Conservation (phyloP, 2,329 filamentous ascomycete genomes). For the Alternaria consortialis region DNA sequence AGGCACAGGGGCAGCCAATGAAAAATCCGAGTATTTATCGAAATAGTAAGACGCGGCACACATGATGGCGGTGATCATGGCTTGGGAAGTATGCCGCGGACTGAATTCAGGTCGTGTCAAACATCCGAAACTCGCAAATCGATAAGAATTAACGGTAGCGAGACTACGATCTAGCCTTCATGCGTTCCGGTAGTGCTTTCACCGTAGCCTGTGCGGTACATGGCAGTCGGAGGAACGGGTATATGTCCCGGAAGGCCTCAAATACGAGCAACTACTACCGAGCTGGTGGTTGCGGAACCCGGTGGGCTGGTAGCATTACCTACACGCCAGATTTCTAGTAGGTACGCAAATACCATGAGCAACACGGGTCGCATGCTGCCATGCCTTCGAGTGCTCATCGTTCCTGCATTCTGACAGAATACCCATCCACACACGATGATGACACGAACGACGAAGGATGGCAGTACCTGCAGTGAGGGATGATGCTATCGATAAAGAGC, state of each 20-base stretch:
- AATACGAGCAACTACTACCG: slow-evolving; percentile 18
- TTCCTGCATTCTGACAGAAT: slow-evolving; percentile 13
- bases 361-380: not conserved
- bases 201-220: slow-evolving; percentile 17
- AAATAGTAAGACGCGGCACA: not conserved
- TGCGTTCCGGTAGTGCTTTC: slow-evolving; percentile 23
- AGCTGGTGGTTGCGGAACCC: slow-evolving; percentile 15
- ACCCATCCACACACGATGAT: not conserved
- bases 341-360: not conserved
- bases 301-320: slow-evolving; percentile 1
- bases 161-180: slow-evolving; percentile 16
- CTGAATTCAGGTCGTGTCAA: not conserved
- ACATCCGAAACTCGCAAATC: not conserved
- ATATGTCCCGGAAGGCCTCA: slow-evolving; percentile 16
- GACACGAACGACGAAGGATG: slow-evolving; percentile 5
- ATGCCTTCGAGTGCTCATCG: not conserved
- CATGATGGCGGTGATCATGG: not conserved
- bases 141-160: slow-evolving; percentile 1
- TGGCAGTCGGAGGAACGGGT: slow-evolving; percentile 21
- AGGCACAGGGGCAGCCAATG: not conserved
- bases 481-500: slow-evolving; percentile 6
- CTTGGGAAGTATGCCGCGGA: not conserved
- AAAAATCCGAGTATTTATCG: not conserved
- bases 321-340: not conserved
- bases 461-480: slow-evolving; percentile 3